Evolutionary conservation across 441 rosid species (phyloP).

Genomic region (Gossypium davidsonii): DNA sequence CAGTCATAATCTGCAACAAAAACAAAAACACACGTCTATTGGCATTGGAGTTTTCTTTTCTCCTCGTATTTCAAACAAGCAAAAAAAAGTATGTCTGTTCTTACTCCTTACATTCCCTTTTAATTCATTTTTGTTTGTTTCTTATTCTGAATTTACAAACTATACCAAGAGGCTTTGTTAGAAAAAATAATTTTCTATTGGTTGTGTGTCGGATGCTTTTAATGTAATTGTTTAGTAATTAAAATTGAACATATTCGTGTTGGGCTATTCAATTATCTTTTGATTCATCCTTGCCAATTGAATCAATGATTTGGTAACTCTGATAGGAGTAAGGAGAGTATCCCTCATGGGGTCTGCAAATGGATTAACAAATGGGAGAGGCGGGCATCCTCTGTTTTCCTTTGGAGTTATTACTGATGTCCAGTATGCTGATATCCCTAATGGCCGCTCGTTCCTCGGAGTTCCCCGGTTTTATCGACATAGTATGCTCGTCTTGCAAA

Average conservation of each 20-base stretch:
- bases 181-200: not conserved
- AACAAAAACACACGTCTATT: not conserved
- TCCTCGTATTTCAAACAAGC: not conserved
- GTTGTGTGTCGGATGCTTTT: not conserved
- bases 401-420: conserved; percentile 85
- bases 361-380: conserved; percentile 27
- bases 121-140: not conserved
- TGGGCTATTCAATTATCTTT: not conserved
- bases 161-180: not conserved
- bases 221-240: not conserved
- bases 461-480: conserved; percentile 73
- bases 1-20: not conserved
- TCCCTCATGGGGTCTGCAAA: conserved; percentile 31
- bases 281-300: not conserved
- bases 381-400: conserved; percentile 57
- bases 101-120: not conserved
- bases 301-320: not conserved
- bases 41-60: not conserved
- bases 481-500: conserved; percentile 58
- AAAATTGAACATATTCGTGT: no score
- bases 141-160: not conserved
- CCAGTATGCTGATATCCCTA: conserved; percentile 83
- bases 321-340: conserved; percentile 13
- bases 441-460: conserved; percentile 67
- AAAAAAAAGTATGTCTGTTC: not conserved